Conservation (phyloP, 257 asterid species). For the Solanum sejunctum region DNA sequence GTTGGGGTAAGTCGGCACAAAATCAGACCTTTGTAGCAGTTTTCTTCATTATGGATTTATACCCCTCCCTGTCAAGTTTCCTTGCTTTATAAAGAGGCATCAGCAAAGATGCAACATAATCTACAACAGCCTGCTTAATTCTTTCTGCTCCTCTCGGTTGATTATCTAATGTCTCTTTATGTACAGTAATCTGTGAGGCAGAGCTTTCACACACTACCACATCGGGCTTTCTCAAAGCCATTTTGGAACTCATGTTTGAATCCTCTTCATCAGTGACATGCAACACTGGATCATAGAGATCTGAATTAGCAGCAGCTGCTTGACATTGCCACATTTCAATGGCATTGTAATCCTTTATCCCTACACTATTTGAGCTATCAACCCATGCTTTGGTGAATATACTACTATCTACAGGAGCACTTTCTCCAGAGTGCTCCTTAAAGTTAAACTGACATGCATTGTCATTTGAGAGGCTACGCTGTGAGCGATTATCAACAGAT, state of each 20-base stretch:
- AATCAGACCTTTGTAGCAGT: constrained; percentile 86
- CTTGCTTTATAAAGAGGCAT: constrained; percentile 98
- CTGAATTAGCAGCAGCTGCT: constrained; percentile 97
- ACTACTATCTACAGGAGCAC: constrained; percentile 67
- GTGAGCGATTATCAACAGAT: constrained; percentile 56
- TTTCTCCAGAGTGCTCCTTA: constrained; percentile 93
- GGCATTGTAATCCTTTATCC: constrained; percentile 84
- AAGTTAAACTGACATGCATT: constrained; percentile 50
- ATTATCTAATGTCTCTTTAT: constrained; percentile 37
- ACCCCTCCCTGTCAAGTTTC: constrained; percentile 82
- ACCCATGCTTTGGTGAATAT: constrained; percentile 94
- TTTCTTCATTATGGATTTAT: constrained; percentile 95
- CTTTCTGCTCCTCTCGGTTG: constrained; percentile 74
- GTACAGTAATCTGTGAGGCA: constrained; percentile 59
- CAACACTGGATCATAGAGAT: constrained; percentile 48
- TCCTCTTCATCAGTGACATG: constrained; percentile 74
- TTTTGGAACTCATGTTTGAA: constrained; percentile 48
- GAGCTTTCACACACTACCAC: constrained; percentile 61
- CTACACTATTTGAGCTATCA: constrained; percentile 79
- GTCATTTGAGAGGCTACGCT: constrained; percentile 68
- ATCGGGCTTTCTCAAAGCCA: constrained; percentile 27
- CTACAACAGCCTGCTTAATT: constrained; percentile 84
- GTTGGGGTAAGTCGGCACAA: neutral
- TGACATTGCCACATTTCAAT: constrained; percentile 99
- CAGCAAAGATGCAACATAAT: constrained; percentile 84